Evolutionary conservation across 257 asterid species (phyloP).

Genomic region (Gentiana macrophylla): DNA sequence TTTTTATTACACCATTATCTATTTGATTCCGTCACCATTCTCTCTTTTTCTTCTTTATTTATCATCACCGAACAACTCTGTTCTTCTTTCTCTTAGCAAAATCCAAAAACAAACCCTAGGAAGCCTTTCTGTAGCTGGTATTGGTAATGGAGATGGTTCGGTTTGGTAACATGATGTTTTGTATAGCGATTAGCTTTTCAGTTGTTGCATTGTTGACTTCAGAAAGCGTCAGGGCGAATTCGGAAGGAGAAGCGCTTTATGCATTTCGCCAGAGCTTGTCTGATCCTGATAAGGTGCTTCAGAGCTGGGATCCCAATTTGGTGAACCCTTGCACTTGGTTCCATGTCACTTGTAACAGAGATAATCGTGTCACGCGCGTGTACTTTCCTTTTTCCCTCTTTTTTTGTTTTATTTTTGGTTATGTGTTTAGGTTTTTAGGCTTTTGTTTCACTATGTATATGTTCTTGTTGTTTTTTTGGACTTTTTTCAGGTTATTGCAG

Average conservation of each 20-base stretch:
- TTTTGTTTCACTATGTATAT: too few relatives aligned
- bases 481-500: too few relatives aligned
- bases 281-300: constrained; percentile 65
- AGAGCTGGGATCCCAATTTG: constrained; percentile 88
- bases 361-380: constrained; percentile 35
- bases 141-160: neutral
- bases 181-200: constrained; percentile 8
- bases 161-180: neutral
- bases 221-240: constrained; percentile 18
- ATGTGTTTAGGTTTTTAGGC: too few relatives aligned
- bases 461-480: too few relatives aligned
- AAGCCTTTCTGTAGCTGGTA: neutral
- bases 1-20: too few relatives aligned
- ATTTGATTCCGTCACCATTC: too few relatives aligned
- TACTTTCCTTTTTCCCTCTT: constrained; percentile 5
- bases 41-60: too few relatives aligned
- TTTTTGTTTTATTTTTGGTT: neutral
- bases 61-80: too few relatives aligned
- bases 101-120: neutral
- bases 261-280: constrained; percentile 65
- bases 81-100: neutral
- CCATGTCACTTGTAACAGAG: neutral
- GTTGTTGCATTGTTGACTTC: constrained; percentile 9
- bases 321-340: constrained; percentile 23
- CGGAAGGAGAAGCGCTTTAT: constrained; percentile 72